phyloP scores from a whole-genome alignment of 768 basidiomycete species.

The Hygrophorus russula region DNA sequence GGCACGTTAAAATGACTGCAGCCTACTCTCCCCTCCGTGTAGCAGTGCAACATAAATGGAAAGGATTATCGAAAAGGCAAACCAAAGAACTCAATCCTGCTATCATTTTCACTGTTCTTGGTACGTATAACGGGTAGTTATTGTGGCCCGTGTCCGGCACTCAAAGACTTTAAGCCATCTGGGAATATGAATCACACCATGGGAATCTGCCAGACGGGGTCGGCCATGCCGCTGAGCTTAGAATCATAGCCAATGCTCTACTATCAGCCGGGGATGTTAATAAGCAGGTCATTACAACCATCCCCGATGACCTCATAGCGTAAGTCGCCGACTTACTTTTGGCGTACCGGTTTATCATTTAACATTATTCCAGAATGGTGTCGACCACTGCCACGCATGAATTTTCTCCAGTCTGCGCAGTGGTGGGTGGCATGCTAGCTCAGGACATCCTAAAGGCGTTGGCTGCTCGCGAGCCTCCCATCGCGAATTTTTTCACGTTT shows the following conservation, averaged over 20 bases:
- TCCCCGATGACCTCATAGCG: slow-evolving; percentile 55
- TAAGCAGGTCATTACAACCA: slow-evolving; percentile 44
- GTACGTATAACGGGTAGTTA: slow-evolving; percentile 25
- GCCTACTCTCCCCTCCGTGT: slow-evolving; percentile 52
- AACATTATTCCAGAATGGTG: slow-evolving; percentile 37
- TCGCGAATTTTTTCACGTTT: slow-evolving; percentile 86
- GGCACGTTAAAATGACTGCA: slow-evolving; percentile 47
- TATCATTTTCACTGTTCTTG: slow-evolving; percentile 58
- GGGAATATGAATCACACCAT: slow-evolving; percentile 64
- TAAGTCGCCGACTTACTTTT: slow-evolving; percentile 22
- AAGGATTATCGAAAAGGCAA: slow-evolving; percentile 55
- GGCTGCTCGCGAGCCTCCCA: slow-evolving; percentile 82
- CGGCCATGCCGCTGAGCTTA: slow-evolving; percentile 42
- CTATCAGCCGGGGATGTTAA: slow-evolving; percentile 58
- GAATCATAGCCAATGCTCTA: slow-evolving; percentile 51
- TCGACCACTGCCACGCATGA: slow-evolving; percentile 66
- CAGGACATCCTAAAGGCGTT: slow-evolving; percentile 93
- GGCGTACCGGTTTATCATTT: slow-evolving; percentile 5
- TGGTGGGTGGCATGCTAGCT: slow-evolving; percentile 88
- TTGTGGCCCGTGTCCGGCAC: slow-evolving; percentile 3
- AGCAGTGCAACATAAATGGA: slow-evolving; percentile 63
- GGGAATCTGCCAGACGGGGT: slow-evolving; percentile 44
- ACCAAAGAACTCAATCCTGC: slow-evolving; percentile 80
- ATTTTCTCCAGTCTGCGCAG: slow-evolving; percentile 89
- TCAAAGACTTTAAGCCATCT: slow-evolving; percentile 42